Evolutionary conservation across 2,329 filamentous ascomycete species (phyloP).

Genomic region (Exophiala spinifera): DNA sequence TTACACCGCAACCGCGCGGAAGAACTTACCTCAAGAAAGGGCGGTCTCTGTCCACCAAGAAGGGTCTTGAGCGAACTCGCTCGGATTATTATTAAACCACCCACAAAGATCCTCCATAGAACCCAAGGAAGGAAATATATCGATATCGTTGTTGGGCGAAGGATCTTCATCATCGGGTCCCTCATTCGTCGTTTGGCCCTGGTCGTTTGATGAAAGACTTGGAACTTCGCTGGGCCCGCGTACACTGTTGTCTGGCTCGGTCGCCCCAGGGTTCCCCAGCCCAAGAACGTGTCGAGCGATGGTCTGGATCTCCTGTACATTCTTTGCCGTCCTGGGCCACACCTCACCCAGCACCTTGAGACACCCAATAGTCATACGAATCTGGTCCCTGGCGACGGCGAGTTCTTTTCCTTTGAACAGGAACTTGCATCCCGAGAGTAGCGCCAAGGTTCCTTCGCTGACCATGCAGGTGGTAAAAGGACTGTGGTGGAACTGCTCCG

Average conservation of each 20-base stretch:
- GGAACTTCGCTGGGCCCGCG: not conserved
- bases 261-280: not conserved
- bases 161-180: not conserved
- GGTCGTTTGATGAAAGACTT: not conserved
- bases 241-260: not conserved
- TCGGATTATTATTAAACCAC: not conserved
- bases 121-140: not conserved
- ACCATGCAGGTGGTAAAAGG: conserved; percentile 45
- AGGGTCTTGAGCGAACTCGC: not conserved
- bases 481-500: conserved; percentile 35
- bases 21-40: not conserved
- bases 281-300: conserved; percentile 38
- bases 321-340: conserved; percentile 39
- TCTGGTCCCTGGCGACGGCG: conserved; percentile 40
- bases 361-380: conserved; percentile 44
- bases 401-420: conserved; percentile 36
- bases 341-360: conserved; percentile 38
- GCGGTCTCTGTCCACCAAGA: not conserved
- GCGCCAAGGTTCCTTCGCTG: conserved; percentile 36
- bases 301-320: conserved; percentile 41
- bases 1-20: not conserved
- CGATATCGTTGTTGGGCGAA: not conserved
- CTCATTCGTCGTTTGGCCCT: not conserved
- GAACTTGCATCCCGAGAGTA: conserved; percentile 38
- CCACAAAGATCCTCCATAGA: not conserved